Evolutionary conservation across 2,329 filamentous ascomycete species (phyloP).

Genomic region (Furcasterigmium sp.): DNA sequence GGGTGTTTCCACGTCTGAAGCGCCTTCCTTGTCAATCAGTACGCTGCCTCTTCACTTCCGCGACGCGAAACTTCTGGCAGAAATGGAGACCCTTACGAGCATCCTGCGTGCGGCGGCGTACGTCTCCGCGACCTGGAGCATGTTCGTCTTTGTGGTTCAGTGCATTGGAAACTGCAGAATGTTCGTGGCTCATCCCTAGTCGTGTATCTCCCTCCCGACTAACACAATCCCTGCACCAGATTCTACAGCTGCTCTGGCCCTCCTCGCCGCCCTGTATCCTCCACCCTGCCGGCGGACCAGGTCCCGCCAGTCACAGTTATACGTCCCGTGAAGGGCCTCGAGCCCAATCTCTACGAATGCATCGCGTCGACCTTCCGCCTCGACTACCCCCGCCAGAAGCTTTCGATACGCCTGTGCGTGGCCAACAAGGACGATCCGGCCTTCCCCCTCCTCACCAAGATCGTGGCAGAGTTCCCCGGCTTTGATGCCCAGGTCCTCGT

Average conservation of each 20-base stretch:
- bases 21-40: no score
- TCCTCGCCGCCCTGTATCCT: constrained; percentile 44
- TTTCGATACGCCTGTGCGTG: constrained; percentile 81
- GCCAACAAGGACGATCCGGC: constrained; percentile 70
- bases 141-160: constrained; percentile 47
- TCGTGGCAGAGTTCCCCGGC: constrained; percentile 68
- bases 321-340: constrained; percentile 87
- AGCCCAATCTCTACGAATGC: constrained; percentile 87
- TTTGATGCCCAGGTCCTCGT: constrained; percentile 70
- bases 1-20: no score
- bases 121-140: constrained; percentile 47
- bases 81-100: neutral
- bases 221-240: constrained; percentile 20
- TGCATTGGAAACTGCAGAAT: constrained; percentile 50
- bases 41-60: no score
- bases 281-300: constrained; percentile 42
- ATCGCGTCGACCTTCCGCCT: constrained; percentile 81
- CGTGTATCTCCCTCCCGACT: neutral
- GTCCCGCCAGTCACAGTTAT: constrained; percentile 85
- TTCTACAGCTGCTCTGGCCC: constrained; percentile 48
- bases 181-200: constrained; percentile 28
- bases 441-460: constrained; percentile 63
- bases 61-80: no score
- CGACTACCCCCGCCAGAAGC: constrained; percentile 68
- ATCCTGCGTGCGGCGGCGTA: constrained; percentile 34